These are phyloP conservation scores for Tothia fuscella DNA, from an alignment of 2,329 filamentous ascomycete genomes.

Conservation along the genomic window DNA sequence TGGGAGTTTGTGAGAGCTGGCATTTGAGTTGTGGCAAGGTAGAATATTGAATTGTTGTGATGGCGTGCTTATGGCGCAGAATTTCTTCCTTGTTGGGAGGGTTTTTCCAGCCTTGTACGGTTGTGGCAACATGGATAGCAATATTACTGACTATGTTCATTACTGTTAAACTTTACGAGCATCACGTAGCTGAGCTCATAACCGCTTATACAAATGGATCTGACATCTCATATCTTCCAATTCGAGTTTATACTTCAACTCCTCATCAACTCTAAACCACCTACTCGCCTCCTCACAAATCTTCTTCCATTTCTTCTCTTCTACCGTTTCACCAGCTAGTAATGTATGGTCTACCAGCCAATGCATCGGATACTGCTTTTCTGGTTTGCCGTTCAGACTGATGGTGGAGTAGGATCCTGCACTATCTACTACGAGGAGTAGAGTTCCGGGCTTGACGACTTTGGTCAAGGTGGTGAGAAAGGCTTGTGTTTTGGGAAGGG, in stretches of 20 bases:
- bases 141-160: too few relatives aligned
- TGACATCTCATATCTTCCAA: conserved; percentile 95
- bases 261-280: conserved; percentile 65
- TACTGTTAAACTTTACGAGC: too few relatives aligned
- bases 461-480: conserved; percentile 62
- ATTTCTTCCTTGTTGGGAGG: too few relatives aligned
- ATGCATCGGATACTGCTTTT: conserved; percentile 76
- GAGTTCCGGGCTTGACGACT: conserved; percentile 42
- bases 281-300: conserved; percentile 62
- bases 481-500: conserved; percentile 60
- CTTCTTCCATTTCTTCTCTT: conserved; percentile 51
- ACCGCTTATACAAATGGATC: conserved; percentile 61
- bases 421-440: conserved; percentile 81
- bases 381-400: conserved; percentile 45
- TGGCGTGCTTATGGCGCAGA: too few relatives aligned
- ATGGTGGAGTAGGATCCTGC: conserved; percentile 87
- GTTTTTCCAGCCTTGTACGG: too few relatives aligned
- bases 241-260: conserved; percentile 65
- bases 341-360: conserved; percentile 82
- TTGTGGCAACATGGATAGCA: too few relatives aligned
- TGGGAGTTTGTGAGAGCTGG: too few relatives aligned
- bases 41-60: too few relatives aligned
- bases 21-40: too few relatives aligned
- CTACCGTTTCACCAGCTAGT: conserved; percentile 23
- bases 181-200: too few relatives aligned